Conservation (phyloP, 1,284 basidiomycete genomes). For the Melampsora occidentalis region DNA sequence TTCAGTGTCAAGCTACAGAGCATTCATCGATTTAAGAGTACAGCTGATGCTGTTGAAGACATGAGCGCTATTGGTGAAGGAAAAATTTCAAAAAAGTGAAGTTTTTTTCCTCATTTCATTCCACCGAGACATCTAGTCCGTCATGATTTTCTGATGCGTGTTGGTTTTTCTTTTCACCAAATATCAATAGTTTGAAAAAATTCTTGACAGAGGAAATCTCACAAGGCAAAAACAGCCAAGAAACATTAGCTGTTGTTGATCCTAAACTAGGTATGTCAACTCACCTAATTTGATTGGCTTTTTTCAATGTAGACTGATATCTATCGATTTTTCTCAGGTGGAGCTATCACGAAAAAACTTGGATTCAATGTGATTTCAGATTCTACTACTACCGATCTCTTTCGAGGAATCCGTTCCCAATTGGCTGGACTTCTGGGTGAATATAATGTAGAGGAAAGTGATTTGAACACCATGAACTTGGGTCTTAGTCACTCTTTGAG, state of each 20-base stretch:
- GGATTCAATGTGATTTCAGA: conserved; percentile 79
- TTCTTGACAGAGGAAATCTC: conserved; percentile 41
- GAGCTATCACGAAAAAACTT: conserved; percentile 87
- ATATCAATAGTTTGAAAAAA: conserved; percentile 29
- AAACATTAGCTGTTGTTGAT: conserved; percentile 34
- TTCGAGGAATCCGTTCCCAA: conserved; percentile 91
- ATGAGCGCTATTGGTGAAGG: conserved; percentile 56
- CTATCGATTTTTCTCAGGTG: conserved; percentile 58
- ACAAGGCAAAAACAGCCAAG: conserved; percentile 30
- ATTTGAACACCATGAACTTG: conserved; percentile 93
- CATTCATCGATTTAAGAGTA: conserved; percentile 92
- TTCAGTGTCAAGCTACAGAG: conserved; percentile 85
- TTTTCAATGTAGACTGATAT: background rate
- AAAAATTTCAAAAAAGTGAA: conserved; percentile 41
- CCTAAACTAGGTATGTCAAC: conserved; percentile 27
- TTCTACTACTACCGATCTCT: conserved; percentile 72
- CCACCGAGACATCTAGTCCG: background rate
- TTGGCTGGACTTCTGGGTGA: conserved; percentile 69
- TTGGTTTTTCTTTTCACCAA: background rate
- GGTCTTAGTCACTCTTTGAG: conserved; percentile 95
- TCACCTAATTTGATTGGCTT: too few species aligned
- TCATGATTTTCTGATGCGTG: too few species aligned
- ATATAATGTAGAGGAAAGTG: conserved; percentile 63
- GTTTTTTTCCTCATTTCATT: background rate
- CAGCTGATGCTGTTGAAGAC: conserved; percentile 97